Evolutionary conservation across 1,139 yeast species (phyloP).

Genomic region (Hansenula anomala): DNA sequence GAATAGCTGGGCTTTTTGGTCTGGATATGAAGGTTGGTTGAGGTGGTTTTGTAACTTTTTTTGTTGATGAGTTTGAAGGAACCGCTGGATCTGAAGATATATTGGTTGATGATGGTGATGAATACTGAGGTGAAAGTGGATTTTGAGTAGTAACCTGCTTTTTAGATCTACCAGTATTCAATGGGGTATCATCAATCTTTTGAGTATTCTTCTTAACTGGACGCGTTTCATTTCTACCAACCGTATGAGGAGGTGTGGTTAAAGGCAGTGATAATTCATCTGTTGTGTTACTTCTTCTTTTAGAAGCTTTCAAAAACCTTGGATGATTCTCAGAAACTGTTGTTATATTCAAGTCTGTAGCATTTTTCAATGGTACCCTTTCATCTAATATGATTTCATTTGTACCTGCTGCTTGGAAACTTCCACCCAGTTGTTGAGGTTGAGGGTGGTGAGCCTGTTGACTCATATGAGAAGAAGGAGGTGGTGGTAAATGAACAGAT

Average conservation of each 20-base stretch:
- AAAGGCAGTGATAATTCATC: constrained; percentile 15
- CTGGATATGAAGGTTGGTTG: constrained; percentile 19
- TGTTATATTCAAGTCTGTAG: background rate
- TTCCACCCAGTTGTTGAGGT: background rate
- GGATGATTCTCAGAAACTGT: background rate
- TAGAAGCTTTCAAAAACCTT: background rate
- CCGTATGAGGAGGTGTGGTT: constrained; percentile 24
- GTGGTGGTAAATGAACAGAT: constrained; percentile 40
- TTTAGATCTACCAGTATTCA: constrained; percentile 14
- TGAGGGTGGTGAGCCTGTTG: background rate
- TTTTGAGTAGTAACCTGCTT: constrained; percentile 12
- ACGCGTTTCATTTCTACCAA: constrained; percentile 14
- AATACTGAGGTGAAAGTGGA: constrained; percentile 22
- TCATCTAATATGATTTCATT: background rate
- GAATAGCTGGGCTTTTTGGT: constrained; percentile 1
- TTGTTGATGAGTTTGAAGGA: constrained; percentile 4
- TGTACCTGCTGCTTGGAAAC: constrained; percentile 9
- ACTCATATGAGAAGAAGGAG: constrained; percentile 29
- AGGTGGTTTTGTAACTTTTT: constrained; percentile 18
- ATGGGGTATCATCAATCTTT: constrained; percentile 18
- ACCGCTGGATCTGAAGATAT: constrained; percentile 1
- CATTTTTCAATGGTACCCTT: background rate
- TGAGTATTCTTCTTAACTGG: constrained; percentile 6
- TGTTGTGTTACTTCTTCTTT: constrained; percentile 9
- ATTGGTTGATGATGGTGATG: constrained; percentile 17